Conservation (phyloP, 2,329 filamentous ascomycete genomes). For the Exophiala dermatitidis region DNA sequence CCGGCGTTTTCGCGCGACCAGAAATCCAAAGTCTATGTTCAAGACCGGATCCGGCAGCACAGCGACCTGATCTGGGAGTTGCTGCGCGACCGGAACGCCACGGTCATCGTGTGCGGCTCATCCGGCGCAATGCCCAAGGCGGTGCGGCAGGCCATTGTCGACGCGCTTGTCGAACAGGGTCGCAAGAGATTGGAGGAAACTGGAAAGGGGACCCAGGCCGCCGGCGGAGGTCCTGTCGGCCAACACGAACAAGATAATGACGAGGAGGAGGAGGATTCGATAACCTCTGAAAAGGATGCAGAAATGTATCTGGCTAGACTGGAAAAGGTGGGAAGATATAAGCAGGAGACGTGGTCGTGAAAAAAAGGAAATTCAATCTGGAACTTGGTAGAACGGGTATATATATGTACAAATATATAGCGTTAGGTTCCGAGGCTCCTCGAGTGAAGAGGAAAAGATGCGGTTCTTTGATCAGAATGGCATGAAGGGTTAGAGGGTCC, state of each 20-base stretch:
- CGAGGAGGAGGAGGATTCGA: conserved; percentile 33
- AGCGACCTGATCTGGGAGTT: conserved; percentile 44
- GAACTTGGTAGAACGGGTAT: too few relatives aligned
- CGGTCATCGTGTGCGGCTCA: conserved; percentile 47
- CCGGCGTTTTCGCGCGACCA: conserved; percentile 68
- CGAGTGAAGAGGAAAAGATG: too few relatives aligned
- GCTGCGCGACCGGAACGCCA: conserved; percentile 46
- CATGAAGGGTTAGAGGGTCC: too few relatives aligned
- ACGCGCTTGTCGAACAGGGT: conserved; percentile 45
- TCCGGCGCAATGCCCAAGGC: conserved; percentile 66
- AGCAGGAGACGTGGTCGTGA: conserved; percentile 61
- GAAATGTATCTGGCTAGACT: conserved; percentile 50
- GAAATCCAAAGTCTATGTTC: conserved; percentile 58
- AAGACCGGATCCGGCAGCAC: conserved; percentile 53
- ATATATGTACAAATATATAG: not conserved
- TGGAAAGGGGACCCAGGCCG: conserved; percentile 39
- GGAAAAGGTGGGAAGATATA: conserved; percentile 57
- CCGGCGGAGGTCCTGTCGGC: not conserved
- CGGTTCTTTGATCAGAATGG: too few relatives aligned
- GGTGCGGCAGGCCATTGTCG: conserved; percentile 59
- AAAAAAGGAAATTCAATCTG: not conserved
- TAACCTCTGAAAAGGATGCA: conserved; percentile 40
- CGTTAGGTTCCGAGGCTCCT: too few relatives aligned
- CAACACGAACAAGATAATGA: conserved; percentile 39
- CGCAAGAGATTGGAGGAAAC: conserved; percentile 28